Base-by-base conservation (phyloP, 441 rosid genomes). In the Francoa sonchifolia region DNA sequence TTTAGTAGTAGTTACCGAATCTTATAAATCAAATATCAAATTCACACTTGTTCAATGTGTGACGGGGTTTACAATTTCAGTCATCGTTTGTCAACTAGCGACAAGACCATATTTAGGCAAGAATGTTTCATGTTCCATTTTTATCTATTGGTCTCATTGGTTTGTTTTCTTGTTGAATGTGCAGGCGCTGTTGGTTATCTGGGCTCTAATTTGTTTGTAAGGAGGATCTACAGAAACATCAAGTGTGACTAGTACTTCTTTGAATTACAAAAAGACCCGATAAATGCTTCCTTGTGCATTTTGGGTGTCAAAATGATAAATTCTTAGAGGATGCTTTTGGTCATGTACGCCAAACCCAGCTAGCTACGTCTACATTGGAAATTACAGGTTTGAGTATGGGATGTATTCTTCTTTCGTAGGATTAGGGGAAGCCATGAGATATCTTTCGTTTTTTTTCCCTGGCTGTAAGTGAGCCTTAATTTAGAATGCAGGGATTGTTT, bases 201-300 rank as follows among this genome's bases (percentile, higher is more conserved):
- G 14, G 96, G 96, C 31, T 86, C 96, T 11, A 79, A 86, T 62
- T 61, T 82, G 73, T 82, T 86, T 32, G 94, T 86, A 59, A 69
- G 94, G 73, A 82, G 90, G 67, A 86, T 86, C 68, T 82, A 82
- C 76, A 82, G 90, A 53, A 86, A 86, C 82, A 86, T 86, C 67
- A 82, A 86, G 68, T 86, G 94, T 42, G 94, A 81, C 59, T 85
- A 71, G 55, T 55, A 19, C 40, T 6, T 35, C 2, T 11, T 5
- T 4, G 33, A 9, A 5, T 36, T n/a, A 38, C n/a, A 60, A 37
- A 23, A 8, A 10, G 64, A 39, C 58, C 48, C 30, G 30, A 41
- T 19, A 21, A 61, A n/a, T 39, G 65, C 68, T 62, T 65, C 65
- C 53, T 19, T 3, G 47, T 39, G 63, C 49, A 13, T 14, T 48